These are phyloP conservation scores for Gamarada debralockiae DNA, from an alignment of 495 filamentous ascomycete genomes.

Conservation along the genomic window DNA sequence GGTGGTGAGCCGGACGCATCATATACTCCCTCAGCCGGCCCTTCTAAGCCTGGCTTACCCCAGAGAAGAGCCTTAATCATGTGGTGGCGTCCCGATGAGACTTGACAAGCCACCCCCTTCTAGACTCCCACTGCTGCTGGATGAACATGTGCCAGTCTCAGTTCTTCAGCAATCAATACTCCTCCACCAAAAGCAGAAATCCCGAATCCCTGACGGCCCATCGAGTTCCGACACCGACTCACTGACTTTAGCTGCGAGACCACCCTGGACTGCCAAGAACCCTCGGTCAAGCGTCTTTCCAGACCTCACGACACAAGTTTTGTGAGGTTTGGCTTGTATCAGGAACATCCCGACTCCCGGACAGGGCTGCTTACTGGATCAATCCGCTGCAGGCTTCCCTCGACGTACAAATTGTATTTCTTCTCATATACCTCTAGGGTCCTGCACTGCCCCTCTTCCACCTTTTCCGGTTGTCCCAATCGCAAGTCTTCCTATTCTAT, in stretches of 20 bases:
- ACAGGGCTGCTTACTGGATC: constrained; percentile 19
- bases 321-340: constrained; percentile 27
- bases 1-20: constrained; percentile 13
- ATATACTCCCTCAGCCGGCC: constrained; percentile 23
- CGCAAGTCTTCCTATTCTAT: constrained; percentile 25
- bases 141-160: constrained; percentile 16
- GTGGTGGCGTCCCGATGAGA: constrained; percentile 22
- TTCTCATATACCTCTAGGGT: constrained; percentile 29
- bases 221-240: constrained; percentile 14
- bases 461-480: constrained; percentile 27
- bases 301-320: constrained; percentile 26
- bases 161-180: constrained; percentile 8
- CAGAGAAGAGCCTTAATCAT: constrained; percentile 20
- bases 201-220: constrained; percentile 1
- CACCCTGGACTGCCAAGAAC: constrained; percentile 13
- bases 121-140: constrained; percentile 13
- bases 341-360: constrained; percentile 25
- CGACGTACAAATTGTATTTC: constrained; percentile 18
- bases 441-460: constrained; percentile 29
- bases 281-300: constrained; percentile 15
- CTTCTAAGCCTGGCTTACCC: constrained; percentile 22
- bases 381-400: constrained; percentile 16
- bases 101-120: constrained; percentile 24
- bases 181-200: background rate
- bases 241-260: constrained; percentile 17